Percentiles rank a stretch among this genome's conserved stretches.
Evolutionary conservation across 2,329 filamentous ascomycete genomes (phyloP).

Genomic region (Pseudocercospora vitis): DNA sequence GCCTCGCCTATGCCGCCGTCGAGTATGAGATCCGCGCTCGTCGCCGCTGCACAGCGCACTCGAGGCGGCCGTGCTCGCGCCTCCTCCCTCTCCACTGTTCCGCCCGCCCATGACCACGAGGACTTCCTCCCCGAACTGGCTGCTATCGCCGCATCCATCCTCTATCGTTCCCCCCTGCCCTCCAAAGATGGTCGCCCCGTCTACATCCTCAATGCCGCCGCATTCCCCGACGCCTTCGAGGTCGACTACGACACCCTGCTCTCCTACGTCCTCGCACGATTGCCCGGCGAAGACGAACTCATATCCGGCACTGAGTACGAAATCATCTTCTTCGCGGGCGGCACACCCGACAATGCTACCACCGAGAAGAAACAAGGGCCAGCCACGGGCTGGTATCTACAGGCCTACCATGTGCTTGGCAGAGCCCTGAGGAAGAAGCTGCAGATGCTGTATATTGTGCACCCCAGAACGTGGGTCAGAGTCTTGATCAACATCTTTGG

Average conservation of each 20-base stretch:
- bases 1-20: constrained; percentile 15
- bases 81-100: constrained; percentile 50
- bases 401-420: constrained; percentile 57
- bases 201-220: constrained; percentile 57
- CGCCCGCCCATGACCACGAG: constrained; percentile 46
- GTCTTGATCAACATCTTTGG: constrained; percentile 58
- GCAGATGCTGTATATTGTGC: constrained; percentile 58
- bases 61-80: constrained; percentile 30
- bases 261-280: constrained; percentile 55
- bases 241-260: constrained; percentile 56
- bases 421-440: constrained; percentile 57
- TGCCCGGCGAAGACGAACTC: constrained; percentile 58
- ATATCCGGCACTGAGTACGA: constrained; percentile 56
- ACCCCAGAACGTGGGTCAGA: constrained; percentile 58
- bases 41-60: constrained; percentile 32
- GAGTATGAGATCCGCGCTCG: constrained; percentile 35
- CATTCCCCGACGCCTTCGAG: constrained; percentile 56
- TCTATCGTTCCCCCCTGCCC: constrained; percentile 55
- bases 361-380: constrained; percentile 50
- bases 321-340: constrained; percentile 59
- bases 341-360: constrained; percentile 47
- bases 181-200: constrained; percentile 52
- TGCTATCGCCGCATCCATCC: constrained; percentile 52
- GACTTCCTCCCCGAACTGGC: constrained; percentile 53
- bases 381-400: constrained; percentile 58